Evolutionary conservation across 2,329 filamentous ascomycete genomes (phyloP).

Genomic region (Aspergillus neoniger): DNA sequence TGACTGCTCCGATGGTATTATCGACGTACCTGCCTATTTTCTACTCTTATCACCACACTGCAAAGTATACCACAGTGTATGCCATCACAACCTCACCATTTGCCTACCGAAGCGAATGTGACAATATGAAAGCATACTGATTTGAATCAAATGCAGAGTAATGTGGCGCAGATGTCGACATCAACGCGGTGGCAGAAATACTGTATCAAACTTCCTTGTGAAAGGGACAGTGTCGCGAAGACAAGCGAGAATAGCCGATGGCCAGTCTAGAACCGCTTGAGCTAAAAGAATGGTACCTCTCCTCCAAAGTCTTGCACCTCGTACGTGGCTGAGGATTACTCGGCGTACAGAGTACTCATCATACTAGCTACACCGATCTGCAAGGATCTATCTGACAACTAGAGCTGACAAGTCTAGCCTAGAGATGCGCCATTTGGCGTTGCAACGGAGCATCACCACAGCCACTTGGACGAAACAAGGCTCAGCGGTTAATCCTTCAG

Average conservation of each 20-base stretch:
- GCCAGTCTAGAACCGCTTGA: neutral
- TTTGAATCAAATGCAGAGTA: neutral
- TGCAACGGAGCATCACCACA: neutral
- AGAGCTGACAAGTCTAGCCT: neutral
- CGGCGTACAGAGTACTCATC: neutral
- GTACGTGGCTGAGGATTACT: neutral
- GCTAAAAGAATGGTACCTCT: neutral
- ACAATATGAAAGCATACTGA: neutral
- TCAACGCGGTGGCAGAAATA: neutral
- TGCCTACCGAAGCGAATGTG: neutral
- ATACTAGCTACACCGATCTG: neutral
- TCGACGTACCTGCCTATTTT: no score
- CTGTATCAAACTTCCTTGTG: neutral
- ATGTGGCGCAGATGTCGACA: neutral
- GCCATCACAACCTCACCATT: no score
- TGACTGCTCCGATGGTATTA: no score
- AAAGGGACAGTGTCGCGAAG: neutral
- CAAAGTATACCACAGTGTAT: no score
- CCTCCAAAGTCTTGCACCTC: neutral
- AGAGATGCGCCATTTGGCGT: neutral
- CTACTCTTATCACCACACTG: no score
- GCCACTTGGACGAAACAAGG: neutral
- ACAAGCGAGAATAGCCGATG: neutral
- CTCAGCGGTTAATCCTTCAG: neutral
- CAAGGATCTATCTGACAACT: neutral